Conservation (phyloP, 1,139 yeast genomes). For the Hanseniaspora gamundiae region DNA sequence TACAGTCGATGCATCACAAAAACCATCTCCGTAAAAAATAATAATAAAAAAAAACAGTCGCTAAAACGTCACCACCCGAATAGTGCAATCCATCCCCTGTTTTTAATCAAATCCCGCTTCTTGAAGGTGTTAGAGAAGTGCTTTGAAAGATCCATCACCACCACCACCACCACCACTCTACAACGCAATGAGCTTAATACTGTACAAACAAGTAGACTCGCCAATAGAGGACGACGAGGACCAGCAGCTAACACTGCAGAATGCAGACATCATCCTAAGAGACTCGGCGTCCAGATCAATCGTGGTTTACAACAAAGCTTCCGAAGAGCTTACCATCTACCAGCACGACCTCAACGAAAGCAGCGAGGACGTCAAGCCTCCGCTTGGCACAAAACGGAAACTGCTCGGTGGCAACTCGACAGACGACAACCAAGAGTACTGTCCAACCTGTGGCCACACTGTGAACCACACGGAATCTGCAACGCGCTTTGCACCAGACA, state of each 20-base stretch:
- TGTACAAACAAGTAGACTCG: background rate
- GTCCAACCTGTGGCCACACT: constrained; percentile 13
- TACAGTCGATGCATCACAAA: background rate
- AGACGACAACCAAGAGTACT: constrained; percentile 9
- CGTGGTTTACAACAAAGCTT: constrained; percentile 20
- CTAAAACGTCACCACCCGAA: background rate
- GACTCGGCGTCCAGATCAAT: constrained; percentile 21
- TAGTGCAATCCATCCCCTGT: background rate
- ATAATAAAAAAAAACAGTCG: background rate
- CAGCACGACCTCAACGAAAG: constrained; percentile 1
- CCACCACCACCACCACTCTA: background rate
- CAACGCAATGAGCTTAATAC: background rate
- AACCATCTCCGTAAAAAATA: background rate
- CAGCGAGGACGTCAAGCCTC: background rate
- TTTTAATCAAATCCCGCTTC: background rate
- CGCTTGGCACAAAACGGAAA: background rate
- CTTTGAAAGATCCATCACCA: background rate
- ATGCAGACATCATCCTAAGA: constrained; percentile 18
- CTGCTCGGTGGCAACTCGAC: constrained; percentile 1
- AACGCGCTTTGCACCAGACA: background rate
- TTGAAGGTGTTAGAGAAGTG: background rate
- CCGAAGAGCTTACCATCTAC: constrained; percentile 11
- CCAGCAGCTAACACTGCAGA: background rate
- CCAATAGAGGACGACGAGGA: background rate
- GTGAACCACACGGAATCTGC: constrained; percentile 2